Evolutionary conservation across 2,329 filamentous ascomycete genomes (phyloP).

Genomic region (Westerdykella aurantiaca): DNA sequence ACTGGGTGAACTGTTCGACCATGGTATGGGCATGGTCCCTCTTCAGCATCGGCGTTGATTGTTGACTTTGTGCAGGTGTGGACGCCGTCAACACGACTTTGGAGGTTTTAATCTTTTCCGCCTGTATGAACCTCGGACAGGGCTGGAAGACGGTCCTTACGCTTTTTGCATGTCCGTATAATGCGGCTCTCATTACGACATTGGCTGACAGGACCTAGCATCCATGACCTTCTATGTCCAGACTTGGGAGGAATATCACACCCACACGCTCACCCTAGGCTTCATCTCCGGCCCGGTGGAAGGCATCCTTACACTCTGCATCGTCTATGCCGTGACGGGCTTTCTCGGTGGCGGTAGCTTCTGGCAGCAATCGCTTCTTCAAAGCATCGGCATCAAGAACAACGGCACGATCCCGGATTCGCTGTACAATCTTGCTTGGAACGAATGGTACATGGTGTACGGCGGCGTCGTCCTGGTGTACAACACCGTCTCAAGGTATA

Average conservation of each 20-base stretch:
- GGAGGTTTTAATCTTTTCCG: slow-evolving; percentile 86
- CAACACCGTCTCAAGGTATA: slow-evolving; percentile 69
- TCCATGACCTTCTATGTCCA: slow-evolving; percentile 97
- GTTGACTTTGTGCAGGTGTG: slow-evolving; percentile 49
- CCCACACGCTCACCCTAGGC: slow-evolving; percentile 87
- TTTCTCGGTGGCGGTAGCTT: slow-evolving; percentile 82
- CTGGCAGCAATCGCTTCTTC: slow-evolving; percentile 81
- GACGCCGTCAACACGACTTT: slow-evolving; percentile 96
- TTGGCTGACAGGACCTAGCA: slow-evolving; percentile 44
- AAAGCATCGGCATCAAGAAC: slow-evolving; percentile 62
- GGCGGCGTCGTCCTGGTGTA: slow-evolving; percentile 73
- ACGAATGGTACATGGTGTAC: slow-evolving; percentile 87
- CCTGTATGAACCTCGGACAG: slow-evolving; percentile 87
- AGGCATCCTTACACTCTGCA: slow-evolving; percentile 77
- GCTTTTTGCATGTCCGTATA: slow-evolving; percentile 66
- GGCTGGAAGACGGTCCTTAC: slow-evolving; percentile 80
- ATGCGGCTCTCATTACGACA: not conserved
- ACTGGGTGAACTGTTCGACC: slow-evolving; percentile 92
- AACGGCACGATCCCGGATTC: slow-evolving; percentile 59
- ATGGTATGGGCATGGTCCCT: slow-evolving; percentile 51
- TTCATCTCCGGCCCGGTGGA: slow-evolving; percentile 92
- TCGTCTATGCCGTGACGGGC: slow-evolving; percentile 78
- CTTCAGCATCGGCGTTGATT: not conserved
- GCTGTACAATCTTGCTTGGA: slow-evolving; percentile 77
- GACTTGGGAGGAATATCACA: slow-evolving; percentile 99